phyloP scores from a whole-genome alignment of 768 basidiomycete genomes.

The Clitopilus hobsonii region DNA sequence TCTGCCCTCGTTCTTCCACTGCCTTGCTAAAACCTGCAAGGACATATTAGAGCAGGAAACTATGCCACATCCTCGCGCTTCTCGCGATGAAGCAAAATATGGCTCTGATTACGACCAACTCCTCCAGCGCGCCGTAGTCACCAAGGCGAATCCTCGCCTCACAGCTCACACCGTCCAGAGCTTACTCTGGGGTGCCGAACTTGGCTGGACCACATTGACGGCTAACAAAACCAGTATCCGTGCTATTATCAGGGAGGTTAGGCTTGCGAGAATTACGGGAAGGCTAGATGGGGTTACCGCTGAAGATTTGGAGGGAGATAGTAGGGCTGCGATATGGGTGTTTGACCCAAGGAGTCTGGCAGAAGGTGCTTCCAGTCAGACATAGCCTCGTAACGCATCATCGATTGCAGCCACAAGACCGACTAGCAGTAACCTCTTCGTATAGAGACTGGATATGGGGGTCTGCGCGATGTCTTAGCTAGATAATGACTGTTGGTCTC shows the following conservation, averaged over 20 bases:
- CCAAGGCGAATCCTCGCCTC: conserved; percentile 51
- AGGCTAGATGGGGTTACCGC: conserved; percentile 21
- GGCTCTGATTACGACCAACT: conserved; percentile 28
- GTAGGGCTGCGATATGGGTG: conserved; percentile 51
- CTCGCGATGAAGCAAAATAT: conserved; percentile 18
- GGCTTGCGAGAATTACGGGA: conserved; percentile 28
- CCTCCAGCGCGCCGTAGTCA: conserved; percentile 48
- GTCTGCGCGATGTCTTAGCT: too few relatives aligned
- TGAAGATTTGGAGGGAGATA: conserved; percentile 8
- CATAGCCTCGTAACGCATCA: background rate
- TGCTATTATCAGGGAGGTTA: conserved; percentile 68
- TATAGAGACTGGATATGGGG: too few relatives aligned
- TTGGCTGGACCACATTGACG: conserved; percentile 84
- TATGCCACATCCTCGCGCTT: conserved; percentile 27
- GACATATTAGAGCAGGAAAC: conserved; percentile 48
- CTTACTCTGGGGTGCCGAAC: conserved; percentile 60
- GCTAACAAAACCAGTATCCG: conserved; percentile 79
- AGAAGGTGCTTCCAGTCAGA: conserved; percentile 40
- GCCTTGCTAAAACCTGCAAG: conserved; percentile 48
- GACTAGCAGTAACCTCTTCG: too few relatives aligned
- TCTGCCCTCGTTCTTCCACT: conserved; percentile 36
- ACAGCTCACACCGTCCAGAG: conserved; percentile 78
- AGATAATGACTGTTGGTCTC: background rate
- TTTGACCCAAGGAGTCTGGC: conserved; percentile 79
- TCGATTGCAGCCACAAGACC: background rate